Conservation (phyloP, 2,329 filamentous ascomycete genomes). For the Cercospora citrullina region DNA sequence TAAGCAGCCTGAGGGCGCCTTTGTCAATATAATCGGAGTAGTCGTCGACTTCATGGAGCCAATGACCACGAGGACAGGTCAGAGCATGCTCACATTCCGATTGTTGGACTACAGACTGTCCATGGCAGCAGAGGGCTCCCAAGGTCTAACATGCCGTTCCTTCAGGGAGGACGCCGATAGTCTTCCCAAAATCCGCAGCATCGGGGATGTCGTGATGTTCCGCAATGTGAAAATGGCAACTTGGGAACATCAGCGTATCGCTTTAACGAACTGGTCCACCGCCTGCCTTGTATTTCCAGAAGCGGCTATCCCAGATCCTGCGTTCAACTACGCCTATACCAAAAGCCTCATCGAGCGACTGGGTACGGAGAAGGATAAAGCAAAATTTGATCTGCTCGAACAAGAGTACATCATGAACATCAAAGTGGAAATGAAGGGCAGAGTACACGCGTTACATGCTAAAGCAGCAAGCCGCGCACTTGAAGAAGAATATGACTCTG, state of each 20-base stretch:
- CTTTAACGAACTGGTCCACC: constrained; percentile 32
- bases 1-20: constrained; percentile 21
- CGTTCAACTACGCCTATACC: constrained; percentile 33
- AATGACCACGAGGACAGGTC: constrained; percentile 49
- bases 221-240: constrained; percentile 40
- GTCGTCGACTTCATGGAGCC: constrained; percentile 65
- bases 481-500: background rate
- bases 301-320: constrained; percentile 31
- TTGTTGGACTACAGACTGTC: constrained; percentile 41
- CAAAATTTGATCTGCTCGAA: constrained; percentile 31
- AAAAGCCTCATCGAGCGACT: constrained; percentile 28
- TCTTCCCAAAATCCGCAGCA: constrained; percentile 45
- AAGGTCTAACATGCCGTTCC: constrained; percentile 53
- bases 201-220: constrained; percentile 66
- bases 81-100: constrained; percentile 39
- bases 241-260: constrained; percentile 22
- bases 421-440: constrained; percentile 24
- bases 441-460: background rate
- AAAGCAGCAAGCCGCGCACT: background rate
- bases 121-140: constrained; percentile 18
- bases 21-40: constrained; percentile 67
- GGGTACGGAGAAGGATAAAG: constrained; percentile 21
- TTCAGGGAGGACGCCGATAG: constrained; percentile 53
- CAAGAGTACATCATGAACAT: constrained; percentile 40
- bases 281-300: constrained; percentile 31